Conservation (phyloP, 78 protist species). For the Dictyostelium intermedium region DNA sequence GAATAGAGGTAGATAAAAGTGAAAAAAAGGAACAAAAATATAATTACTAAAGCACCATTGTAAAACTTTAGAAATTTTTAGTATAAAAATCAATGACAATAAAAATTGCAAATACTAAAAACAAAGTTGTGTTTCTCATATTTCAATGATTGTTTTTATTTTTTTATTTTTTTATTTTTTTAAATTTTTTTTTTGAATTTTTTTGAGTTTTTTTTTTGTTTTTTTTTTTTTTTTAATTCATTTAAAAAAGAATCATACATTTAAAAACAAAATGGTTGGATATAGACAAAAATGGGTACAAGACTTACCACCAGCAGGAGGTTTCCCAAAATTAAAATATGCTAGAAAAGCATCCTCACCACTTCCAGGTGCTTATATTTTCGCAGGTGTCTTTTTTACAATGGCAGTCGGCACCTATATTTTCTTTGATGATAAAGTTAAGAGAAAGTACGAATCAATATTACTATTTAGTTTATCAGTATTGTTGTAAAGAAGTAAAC, state of each 20-base stretch:
- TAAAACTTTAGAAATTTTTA: too few species aligned
- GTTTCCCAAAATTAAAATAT: constrained; percentile 25
- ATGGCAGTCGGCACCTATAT: constrained; percentile 34
- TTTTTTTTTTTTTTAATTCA: background rate
- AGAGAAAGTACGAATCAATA: constrained; percentile 13
- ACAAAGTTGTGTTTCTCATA: too few species aligned
- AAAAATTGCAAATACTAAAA: too few species aligned
- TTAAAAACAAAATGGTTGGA: background rate
- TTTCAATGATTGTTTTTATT: too few species aligned
- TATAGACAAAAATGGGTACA: constrained; percentile 56
- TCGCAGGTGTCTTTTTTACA: background rate
- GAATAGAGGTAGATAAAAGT: too few species aligned
- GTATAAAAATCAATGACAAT: too few species aligned
- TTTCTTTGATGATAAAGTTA: constrained; percentile 28
- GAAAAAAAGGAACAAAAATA: too few species aligned
- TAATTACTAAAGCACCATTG: too few species aligned
- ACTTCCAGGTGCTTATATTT: constrained; percentile 29
- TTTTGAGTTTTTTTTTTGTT: background rate
- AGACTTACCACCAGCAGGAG: constrained; percentile 76
- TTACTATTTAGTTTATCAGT: too few species aligned
- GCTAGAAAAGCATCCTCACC: constrained; percentile 47
- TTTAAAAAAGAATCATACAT: background rate
- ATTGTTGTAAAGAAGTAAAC: too few species aligned
- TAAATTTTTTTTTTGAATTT: background rate
- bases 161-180: background rate